Conservation (phyloP, 164 flowering plant species). For the Chimonanthus praecox region DNA sequence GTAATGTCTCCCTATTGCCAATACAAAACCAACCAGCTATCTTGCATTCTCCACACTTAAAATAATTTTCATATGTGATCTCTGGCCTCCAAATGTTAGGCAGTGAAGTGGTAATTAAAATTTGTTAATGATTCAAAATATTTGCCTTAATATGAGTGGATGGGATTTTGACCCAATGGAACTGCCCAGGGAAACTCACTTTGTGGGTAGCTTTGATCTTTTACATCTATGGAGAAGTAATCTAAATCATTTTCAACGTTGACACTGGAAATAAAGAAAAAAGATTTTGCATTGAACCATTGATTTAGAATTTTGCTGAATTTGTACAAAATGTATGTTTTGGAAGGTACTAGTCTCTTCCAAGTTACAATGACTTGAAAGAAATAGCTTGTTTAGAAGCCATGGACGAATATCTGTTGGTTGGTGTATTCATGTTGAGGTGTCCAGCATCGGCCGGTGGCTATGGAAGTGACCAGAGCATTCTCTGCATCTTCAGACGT, state of each 20-base stretch:
- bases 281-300: neutral
- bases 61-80: too few species aligned
- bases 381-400: constrained; percentile 1
- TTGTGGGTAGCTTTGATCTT: too few species aligned
- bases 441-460: constrained; percentile 7
- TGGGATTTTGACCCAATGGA: too few species aligned
- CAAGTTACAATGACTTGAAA: neutral
- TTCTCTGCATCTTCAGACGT: constrained; percentile 13
- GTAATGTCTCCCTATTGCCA: too few species aligned
- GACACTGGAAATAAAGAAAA: neutral
- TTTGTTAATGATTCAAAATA: too few species aligned
- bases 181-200: too few species aligned
- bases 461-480: constrained; percentile 12
- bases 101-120: too few species aligned
- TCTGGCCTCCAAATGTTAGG: too few species aligned
- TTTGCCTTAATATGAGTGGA: too few species aligned
- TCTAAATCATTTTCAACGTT: neutral
- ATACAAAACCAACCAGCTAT: too few species aligned
- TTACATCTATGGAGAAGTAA: too few species aligned
- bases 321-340: neutral
- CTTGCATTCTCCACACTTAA: too few species aligned
- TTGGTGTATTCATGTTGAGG: neutral
- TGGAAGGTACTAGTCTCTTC: neutral
- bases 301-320: neutral
- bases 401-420: constrained; percentile 5